Evolutionary conservation across 495 filamentous ascomycete genomes (phyloP).

Genomic region (Aspergillus wentii): DNA sequence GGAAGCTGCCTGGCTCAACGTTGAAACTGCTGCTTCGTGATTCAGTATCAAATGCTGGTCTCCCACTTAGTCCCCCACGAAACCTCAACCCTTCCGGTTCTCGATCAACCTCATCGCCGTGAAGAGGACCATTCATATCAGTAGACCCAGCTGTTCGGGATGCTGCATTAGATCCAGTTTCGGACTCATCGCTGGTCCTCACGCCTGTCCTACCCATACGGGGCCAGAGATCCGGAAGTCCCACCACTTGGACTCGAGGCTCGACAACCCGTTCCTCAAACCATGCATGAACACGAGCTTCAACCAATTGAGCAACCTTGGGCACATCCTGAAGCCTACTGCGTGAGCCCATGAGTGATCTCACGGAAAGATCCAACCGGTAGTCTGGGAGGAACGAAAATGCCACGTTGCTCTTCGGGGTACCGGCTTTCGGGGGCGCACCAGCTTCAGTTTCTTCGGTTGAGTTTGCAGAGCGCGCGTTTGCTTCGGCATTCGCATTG

Average conservation of each 20-base stretch:
- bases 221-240: slow-evolving; percentile 90
- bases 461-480: slow-evolving; percentile 6
- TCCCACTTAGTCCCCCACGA: slow-evolving; percentile 24
- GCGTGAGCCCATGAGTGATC: slow-evolving; percentile 86
- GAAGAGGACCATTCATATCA: slow-evolving; percentile 20
- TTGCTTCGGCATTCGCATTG: slow-evolving; percentile 8
- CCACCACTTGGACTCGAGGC: slow-evolving; percentile 92
- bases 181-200: slow-evolving; percentile 38
- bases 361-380: slow-evolving; percentile 83
- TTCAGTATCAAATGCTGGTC: slow-evolving; percentile 27
- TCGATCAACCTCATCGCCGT: slow-evolving; percentile 15
- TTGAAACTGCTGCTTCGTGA: slow-evolving; percentile 38
- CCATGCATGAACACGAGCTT: slow-evolving; percentile 88
- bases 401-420: slow-evolving; percentile 73
- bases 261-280: slow-evolving; percentile 96
- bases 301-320: slow-evolving; percentile 93
- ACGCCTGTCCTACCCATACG: slow-evolving; percentile 55
- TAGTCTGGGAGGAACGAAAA: slow-evolving; percentile 97
- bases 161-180: slow-evolving; percentile 34
- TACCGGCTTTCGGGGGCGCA: slow-evolving; percentile 25
- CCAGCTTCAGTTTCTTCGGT: slow-evolving; percentile 3
- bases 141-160: slow-evolving; percentile 30
- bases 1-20: slow-evolving; percentile 30
- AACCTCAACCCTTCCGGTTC: slow-evolving; percentile 34
- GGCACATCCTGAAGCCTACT: slow-evolving; percentile 91